Evolutionary conservation across 1,284 basidiomycete genomes (phyloP).

Genomic region (Pisolithus thermaeus): DNA sequence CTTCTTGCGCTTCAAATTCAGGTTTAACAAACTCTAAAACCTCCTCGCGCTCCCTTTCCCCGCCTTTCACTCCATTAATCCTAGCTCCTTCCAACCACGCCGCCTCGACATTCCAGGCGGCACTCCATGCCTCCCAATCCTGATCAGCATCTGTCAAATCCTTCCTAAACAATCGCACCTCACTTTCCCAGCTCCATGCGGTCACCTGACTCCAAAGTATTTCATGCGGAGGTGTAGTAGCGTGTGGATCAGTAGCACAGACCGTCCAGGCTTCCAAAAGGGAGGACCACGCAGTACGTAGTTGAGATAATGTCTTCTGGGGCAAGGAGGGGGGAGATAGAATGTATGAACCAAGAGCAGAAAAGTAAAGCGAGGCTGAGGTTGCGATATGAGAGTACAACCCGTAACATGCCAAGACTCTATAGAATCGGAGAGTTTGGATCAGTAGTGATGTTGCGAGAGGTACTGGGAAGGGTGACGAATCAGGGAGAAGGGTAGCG

Average conservation of each 20-base stretch:
- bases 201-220: constrained; percentile 85
- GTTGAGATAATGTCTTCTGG: constrained; percentile 10
- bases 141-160: constrained; percentile 14
- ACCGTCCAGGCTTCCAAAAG: constrained; percentile 71
- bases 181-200: constrained; percentile 70
- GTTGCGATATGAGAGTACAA: constrained; percentile 63
- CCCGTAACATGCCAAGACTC: constrained; percentile 73
- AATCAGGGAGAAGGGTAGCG: constrained; percentile 53
- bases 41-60: constrained; percentile 52
- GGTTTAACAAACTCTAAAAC: constrained; percentile 31
- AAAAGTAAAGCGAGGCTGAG: constrained; percentile 53
- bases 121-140: constrained; percentile 33
- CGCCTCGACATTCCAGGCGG: constrained; percentile 51
- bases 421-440: constrained; percentile 63
- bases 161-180: constrained; percentile 36
- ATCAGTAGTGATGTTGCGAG: constrained; percentile 48
- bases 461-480: constrained; percentile 40
- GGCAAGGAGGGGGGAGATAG: constrained; percentile 20
- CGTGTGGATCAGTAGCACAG: constrained; percentile 86
- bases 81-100: constrained; percentile 72
- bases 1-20: constrained; percentile 38
- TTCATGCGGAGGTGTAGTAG: constrained; percentile 80
- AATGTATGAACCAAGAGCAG: constrained; percentile 40
- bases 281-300: constrained; percentile 45
- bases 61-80: constrained; percentile 64